Conservation (phyloP, 2,329 filamentous ascomycete species). For the Metarhizium rileyi region DNA sequence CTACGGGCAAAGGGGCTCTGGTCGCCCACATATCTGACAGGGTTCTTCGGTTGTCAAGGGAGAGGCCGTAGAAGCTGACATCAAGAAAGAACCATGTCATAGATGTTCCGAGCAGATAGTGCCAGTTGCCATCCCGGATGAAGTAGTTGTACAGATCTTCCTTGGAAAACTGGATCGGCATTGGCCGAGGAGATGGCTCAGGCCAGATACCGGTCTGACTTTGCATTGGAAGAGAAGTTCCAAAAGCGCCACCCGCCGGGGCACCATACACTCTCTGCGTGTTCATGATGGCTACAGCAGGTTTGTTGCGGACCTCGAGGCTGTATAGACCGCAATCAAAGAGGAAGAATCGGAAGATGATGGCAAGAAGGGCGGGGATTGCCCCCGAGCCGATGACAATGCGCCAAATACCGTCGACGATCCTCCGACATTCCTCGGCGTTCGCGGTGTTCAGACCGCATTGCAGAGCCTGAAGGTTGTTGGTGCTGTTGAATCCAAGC, state of each 20-base stretch:
- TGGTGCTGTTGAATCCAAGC: conserved; percentile 32
- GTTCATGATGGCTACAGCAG: conserved; percentile 47
- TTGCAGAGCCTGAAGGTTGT: conserved; percentile 32
- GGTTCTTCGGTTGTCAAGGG: conserved; percentile 32
- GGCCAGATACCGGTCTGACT: conserved; percentile 17
- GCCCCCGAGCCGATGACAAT: conserved; percentile 58
- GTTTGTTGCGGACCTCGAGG: conserved; percentile 54
- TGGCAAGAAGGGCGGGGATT: conserved; percentile 52
- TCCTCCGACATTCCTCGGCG: conserved; percentile 34
- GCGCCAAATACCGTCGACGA: conserved; percentile 54
- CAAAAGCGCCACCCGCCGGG: conserved; percentile 11
- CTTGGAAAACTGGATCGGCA: conserved; percentile 38
- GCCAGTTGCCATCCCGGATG: conserved; percentile 29
- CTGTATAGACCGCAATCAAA: conserved; percentile 57
- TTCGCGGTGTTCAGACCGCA: conserved; percentile 37
- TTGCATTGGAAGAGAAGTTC: conserved; percentile 14
- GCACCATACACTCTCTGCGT: conserved; percentile 49
- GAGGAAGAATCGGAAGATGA: conserved; percentile 56
- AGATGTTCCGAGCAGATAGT: conserved; percentile 30
- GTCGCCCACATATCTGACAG: conserved; percentile 30
- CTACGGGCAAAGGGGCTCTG: conserved; percentile 20
- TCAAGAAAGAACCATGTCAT: conserved; percentile 44
- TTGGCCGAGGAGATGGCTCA: conserved; percentile 24
- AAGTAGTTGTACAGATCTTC: conserved; percentile 41
- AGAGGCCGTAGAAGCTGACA: conserved; percentile 44